Evolutionary conservation across 129 eudicot genomes (phyloP), one percentile per base, ranked within the genome.

Genomic region (Ambrosia artemisiifolia): DNA sequence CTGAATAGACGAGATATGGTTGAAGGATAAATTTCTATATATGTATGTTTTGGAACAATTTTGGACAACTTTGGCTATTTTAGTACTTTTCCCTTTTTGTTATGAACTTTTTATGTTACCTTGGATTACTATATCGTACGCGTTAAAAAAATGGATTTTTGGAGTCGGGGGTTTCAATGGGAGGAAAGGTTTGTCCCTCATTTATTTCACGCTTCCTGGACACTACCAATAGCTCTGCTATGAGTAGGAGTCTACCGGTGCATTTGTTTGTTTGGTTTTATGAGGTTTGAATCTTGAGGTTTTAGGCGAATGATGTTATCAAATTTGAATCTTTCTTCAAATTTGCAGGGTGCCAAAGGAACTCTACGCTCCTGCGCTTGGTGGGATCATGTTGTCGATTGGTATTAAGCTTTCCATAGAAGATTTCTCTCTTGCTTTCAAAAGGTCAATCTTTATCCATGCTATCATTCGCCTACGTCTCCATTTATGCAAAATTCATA

Each of bases 381-480:
- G 99, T 78, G 99, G 99, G 33, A 95, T 95, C 72, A 95, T 95
- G 97, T 75, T 95, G 51, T 95, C 99, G 0, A 95, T 95, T 64
- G 99, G 99, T 8, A 90, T 95, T 59, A 88, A 81, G 79, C 91
- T 95, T 16, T 95, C 99, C 3, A 51, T 86, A 28, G 84, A 90
- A 72, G 99, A 95, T 81, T 95, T 95, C 18, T 71, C 81, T 16
- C 96, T 94, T 61, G 99, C 97, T 12, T 73, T 86, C 71, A 83
- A 83, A 75, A 94, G 99, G 99, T 94, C 50, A 48, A 19, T 36
- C 62, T 57, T 24, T 57, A 57, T 6, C 10, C 36, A 3, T 5
- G 33, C 13, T 11, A 2, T 8, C 19, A 53, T 6, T 69, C 34
- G 6, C 42, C 64, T 2, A 18, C 65, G 6, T 9, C 50, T 65